Evolutionary conservation across 192 early-diverging fungal species (phyloP), one percentile per base, ranked within the genome.

Genomic region (Spizellomyces punctatus): DNA sequence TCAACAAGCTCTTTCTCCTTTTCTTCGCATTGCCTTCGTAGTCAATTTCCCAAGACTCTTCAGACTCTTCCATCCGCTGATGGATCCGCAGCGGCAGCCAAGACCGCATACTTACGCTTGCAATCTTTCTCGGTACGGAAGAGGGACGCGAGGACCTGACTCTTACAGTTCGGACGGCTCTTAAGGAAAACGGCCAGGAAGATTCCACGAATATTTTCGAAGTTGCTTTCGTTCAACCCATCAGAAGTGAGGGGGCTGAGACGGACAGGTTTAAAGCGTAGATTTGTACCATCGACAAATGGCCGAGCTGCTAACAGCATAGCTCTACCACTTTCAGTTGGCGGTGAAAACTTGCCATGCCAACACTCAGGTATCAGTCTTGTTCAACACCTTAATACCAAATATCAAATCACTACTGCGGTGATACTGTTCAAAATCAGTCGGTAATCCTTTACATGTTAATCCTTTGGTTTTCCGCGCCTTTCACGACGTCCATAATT

Each of bases 71-170:
- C 52, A n/a, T 54, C 52, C 52, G 52, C 52, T 54, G 16, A 17
- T 54, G 52, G 52, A 54, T 54, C 52, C 52, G 52, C 19, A 54
- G 19, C 19, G 52, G 52, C 52, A 54, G 52, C 52, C 52, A 54
- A 14, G 52, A 17, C 14, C 52, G 52, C 19, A 3, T 54, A 14
- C 0, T 54, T 14, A 54, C 19, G 52, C 52, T 54, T 17, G 52
- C 52, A 17, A 17, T 54, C 14, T 54, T n/a, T 17, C 52, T 54
- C 52, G 19, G 52, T 3, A 54, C 52, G 0, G 16, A 54, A 17
- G 52, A 54, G 19, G 52, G 52, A 3, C 52, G 52, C 52, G 19
- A 54, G 52, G 52, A 54, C 52, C 52, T 54, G 52, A 54, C 52
- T 14, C 52, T 17, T 54, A 17, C 14, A 54, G 52, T 54, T 54